Base-by-base conservation (phyloP, 805 yeast genomes). In the Metschnikowia vanudenii region DNA sequence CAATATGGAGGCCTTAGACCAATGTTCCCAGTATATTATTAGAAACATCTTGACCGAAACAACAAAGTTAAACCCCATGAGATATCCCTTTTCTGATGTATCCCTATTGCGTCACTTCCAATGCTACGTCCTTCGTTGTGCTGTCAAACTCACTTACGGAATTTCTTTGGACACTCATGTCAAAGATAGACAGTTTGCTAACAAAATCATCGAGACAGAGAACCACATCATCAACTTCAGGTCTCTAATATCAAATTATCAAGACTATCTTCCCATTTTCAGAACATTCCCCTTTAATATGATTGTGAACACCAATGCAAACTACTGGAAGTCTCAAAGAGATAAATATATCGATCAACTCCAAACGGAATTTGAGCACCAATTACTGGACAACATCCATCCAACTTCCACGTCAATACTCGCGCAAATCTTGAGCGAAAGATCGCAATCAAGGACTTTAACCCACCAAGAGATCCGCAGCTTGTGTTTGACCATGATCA, bases 401-500 rank as follows among this genome's bases (percentile, higher is more conserved):
- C 65, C 62, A 39, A 56, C 57, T 20, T 20, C 40, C n/a, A 54
- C 53, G n/a, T 66, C 69, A 35, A 57, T 75, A 17, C 63, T 69
- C n/a, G 69, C 69, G 12, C 54, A 54, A 33, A 54, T 62, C 1
- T 43, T 52, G 13, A 24, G 18, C 16, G 48, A 39, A 10, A 43
- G 32, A 8, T 18, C 45, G 6, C 14, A 28, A 2, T 13, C 45
- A 4, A 18, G 41, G 16, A 10, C 31, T 10, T 39, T 53, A 17
- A 30, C 41, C 8, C 56, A 52, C 2, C 62, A 62, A 8, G 88
- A 84, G 55, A 58, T 81, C 40, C 69, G 70, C 37, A 79, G 87
- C 37, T 73, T 83, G 5, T 85, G 91, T 57, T 66, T 85, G 34
- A 82, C 91, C 0, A 80, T 85, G 84, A 83, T 85, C 0, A 82